Evolutionary conservation across 2,329 filamentous ascomycete species (phyloP), one percentile per base, ranked within the genome.

Genomic region (Mycosphaerella sp.): DNA sequence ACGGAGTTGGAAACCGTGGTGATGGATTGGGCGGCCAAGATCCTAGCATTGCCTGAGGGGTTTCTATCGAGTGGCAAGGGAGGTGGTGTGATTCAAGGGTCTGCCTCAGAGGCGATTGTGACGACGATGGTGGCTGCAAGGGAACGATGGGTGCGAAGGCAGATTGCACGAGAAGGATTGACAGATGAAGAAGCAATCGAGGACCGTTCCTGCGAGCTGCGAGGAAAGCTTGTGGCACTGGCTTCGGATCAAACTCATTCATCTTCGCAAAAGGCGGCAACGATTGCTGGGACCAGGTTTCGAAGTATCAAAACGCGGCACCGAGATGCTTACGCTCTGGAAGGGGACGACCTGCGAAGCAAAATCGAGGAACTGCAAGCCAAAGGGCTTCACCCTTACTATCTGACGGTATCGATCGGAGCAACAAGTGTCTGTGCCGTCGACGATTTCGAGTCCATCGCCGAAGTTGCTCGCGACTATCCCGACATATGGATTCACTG

Each of bases 1-100:
- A 97, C 92, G 0, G 92, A 97, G 74, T 80, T 97, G 45, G 92
- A 97, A 76, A 95, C 91, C 0, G 80, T 96, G 23, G 86, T 95
- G 42, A 79, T 96, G 69, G 92, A 97, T 72, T 97, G 92, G 91
- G 75, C 96, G 3, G 89, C 86, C 12, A 82, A 86, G 69, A 79
- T 89, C 7, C 72, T 96, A 10, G 82, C 75, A 1, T 75, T 97
- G 23, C 90, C 92, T 0, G 72, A 79, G 9, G 85, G 80, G 61
- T 97, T 85, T 67, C 74, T 86, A 17, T 92, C 86, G 45, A 82
- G 83, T 0, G 85, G 83, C 0, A 78, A 83, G 55, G 90, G 90
- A 39, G 92, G 92, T 17, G 92, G 92, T 32, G 90, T 96, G n/a
- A 93, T 97, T 58, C 91, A 96, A 69, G 90, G 92, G 21, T 90